phyloP scores from a whole-genome alignment of 768 basidiomycete species.

The Auricularia sp. region DNA sequence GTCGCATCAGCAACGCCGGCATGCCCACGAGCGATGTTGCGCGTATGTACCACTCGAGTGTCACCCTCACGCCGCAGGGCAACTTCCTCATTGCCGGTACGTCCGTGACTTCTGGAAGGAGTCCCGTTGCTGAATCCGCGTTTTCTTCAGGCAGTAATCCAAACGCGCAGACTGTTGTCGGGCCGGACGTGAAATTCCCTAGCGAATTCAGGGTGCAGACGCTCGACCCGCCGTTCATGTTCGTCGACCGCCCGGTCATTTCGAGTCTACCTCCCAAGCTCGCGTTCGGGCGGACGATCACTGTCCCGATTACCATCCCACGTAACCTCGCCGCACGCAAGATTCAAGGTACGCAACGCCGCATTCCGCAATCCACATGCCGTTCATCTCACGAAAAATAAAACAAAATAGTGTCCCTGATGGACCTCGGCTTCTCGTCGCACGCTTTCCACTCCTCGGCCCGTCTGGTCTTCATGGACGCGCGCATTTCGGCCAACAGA shows the following conservation, averaged over 20 bases:
- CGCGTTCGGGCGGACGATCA: conserved; percentile 26
- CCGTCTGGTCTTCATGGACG: conserved; percentile 26
- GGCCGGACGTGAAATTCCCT: conserved; percentile 15
- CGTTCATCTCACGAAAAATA: neutral
- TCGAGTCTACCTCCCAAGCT: conserved; percentile 29
- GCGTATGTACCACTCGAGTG: conserved; percentile 36
- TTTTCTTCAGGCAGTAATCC: neutral
- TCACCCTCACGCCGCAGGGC: conserved; percentile 63
- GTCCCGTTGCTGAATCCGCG: neutral
- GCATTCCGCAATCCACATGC: neutral
- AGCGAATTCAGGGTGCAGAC: conserved; percentile 36
- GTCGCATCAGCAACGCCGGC: conserved; percentile 22
- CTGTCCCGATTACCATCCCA: conserved; percentile 25
- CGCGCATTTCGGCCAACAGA: conserved; percentile 18
- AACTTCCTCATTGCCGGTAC: conserved; percentile 65
- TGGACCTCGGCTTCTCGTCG: conserved; percentile 28
- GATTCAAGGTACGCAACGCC: conserved; percentile 4
- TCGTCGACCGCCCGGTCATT: conserved; percentile 24
- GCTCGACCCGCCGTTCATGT: conserved; percentile 35
- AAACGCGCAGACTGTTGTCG: neutral
- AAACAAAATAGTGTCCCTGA: conserved; percentile 19
- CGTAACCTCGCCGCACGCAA: conserved; percentile 11
- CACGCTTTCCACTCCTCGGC: conserved; percentile 29
- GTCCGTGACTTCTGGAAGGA: neutral
- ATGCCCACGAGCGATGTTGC: conserved; percentile 23